Base-by-base conservation (phyloP, 78 protist species). In the Polysphondylium violaceum region DNA sequence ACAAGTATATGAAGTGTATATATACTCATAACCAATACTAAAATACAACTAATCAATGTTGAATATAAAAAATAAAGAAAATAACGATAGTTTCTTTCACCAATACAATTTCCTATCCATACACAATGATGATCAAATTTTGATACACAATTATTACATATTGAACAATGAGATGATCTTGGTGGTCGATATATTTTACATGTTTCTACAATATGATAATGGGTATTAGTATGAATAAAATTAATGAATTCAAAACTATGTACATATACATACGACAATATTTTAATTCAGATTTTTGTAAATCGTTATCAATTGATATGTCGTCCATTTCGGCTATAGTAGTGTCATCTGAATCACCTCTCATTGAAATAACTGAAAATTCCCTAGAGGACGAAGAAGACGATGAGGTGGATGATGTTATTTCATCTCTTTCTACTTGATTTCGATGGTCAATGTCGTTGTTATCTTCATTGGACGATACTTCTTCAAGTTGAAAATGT, bases 51-150 rank as follows among this genome's bases (percentile, higher is more conserved):
- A 3, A 71, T 8, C 6, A 59, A 71, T 23, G 43, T 12, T 7
- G 12, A 38, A 14, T 23, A 73, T 16, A 73, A 3, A 55, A 73
- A 73, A 19, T 53, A 31, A 23, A 73, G 1, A n/a, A 73, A 73
- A 56, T 73, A 56, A 36, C 60, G 27, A 55, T 73, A 73, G 33
- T 73, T 73, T 56, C 65, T 33, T 21, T 35, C 5, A n/a, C 79
- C 79, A 33, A 95, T 64, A 74, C 97, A 95, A 21, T 90, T 92
- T 19, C 92, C 94, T 21, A 88, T 23, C 97, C 97, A 95, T 5
- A 92, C 95, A 86, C 97, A 95, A 59, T 95, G 97, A 31, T 95
- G 97, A 78, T 95, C 97, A 55, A 95, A 88, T 38, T 58, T 53
- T 11, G 23, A 2, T 27, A 73, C 68, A 78, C 97, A 95, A 21